Evolutionary conservation across 768 basidiomycete species (phyloP), one percentile per base, ranked within the genome.

Genomic region (Naganishia antarctica): DNA sequence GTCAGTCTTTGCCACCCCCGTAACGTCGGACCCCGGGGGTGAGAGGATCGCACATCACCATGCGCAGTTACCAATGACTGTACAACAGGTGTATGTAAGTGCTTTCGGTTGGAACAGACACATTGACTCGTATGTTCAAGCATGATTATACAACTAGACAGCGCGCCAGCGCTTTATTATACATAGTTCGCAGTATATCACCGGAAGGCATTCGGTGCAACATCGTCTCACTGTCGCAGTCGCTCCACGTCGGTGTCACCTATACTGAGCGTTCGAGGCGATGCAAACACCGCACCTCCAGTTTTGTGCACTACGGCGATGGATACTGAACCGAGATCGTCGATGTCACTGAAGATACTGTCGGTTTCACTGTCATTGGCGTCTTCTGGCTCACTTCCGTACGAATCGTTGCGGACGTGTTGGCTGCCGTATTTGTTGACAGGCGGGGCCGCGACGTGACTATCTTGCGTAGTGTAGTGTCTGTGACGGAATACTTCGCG

Each of bases 261-360:
- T 12, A 57, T 57, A 16, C 53, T 57, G 28, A 57, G 8, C 5
- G 53, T 57, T 40, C 53, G 28, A 5, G 53, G 53, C 34, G 53
- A 41, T 12, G 53, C 53, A 26, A 57, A 57, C 53, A 57, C 37
- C 11, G 32, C 53, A 0, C 34, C 34, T 34, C 34, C 11, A 16
- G 21, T 37, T 16, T 53, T 57, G 8, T 57, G 53, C 6, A 57
- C 53, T 23, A 57, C 53, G n/a, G 53, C 53, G 15, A 57, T 57
- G 11, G 34, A 37, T 6, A 57, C 53, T 1, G 53, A 57, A 3
- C 53, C 53, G 15, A 57, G 53, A n/a, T 57, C 53, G 13, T 57
- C 53, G 31, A 57, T 57, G 23, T 57, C 53, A 41, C 53, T 57
- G 18, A 37, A 57, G 53, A 57, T 57, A 26, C 53, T 57, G 21